Base-by-base conservation (phyloP, 345 rosid genomes). In the Salix udensis region DNA sequence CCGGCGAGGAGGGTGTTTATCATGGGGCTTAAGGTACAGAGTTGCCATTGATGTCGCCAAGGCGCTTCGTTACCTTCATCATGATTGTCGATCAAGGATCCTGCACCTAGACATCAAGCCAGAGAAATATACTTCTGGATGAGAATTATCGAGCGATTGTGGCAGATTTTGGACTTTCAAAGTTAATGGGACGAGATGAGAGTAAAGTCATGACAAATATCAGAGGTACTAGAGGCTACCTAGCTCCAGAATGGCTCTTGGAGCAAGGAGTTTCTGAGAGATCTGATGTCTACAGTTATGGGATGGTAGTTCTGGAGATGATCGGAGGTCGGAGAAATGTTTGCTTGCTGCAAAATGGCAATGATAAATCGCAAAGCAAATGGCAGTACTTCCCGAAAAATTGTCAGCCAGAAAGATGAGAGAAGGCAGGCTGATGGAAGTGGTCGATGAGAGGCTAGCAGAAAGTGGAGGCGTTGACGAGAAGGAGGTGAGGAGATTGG, bases 341-440 rank as follows among this genome's bases (percentile, higher is more conserved):
- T 0, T 42, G 76, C 53, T 68, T 86, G 68, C 83, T 87, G 0
- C 79, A 87, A 68, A 78, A 82, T 0, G 85, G 85, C 6, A 82
- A 74, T n/a, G 82, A 72, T 36, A 79, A 23, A 53, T 65, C 84
- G 28, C 81, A 82, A 44, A 85, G 85, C 74, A 85, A 81, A 76
- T 85, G 93, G 84, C 86, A 83, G 70, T 94, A 92, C 80, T 91
- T 90, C 53, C 97, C 97, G 0, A 91, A 86, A 86, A 76, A 86
- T 90, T 7, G 92, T 89, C 53, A 81, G 78, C 14, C 76, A 87
- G 86, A 94, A 94, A 88, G 76, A 71, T 89, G 79, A 86, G 69
- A 66, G 91, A 92, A 80, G 91, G 92, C 19, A 91, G 74, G 65
- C 53, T 90, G 0, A 88, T 91, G 91, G 98, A 92, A 75, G 84